Evolutionary conservation across 2,329 filamentous ascomycete species (phyloP), one percentile per base, ranked within the genome.

Genomic region (Cladosporium halotolerans): DNA sequence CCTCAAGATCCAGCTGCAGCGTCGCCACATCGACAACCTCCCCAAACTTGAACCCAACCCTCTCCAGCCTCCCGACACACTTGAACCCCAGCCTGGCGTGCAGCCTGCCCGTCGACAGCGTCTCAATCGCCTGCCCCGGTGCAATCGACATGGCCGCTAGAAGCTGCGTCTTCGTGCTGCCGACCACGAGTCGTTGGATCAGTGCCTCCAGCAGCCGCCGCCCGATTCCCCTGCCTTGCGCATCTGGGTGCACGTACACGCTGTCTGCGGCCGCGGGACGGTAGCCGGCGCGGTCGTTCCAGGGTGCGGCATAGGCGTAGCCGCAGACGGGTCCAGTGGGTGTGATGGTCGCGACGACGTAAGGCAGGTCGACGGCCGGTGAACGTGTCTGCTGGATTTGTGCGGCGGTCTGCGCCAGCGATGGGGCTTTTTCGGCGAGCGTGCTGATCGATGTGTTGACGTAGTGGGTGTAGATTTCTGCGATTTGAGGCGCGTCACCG

Each of bases 21-120:
- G 55, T 54, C 8, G 56, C 45, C 6, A 62, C 59, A 49, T 62
- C 58, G 11, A 62, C 34, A 4, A 54, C 44, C 19, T 53, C 49
- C 8, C 52, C 57, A 42, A 59, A 47, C 53, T 62, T 62, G 47
- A 49, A 57, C 5, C 59, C 59, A 10, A 61, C 58, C 38, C 44
- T 52, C 23, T 45, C 16, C 38, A 60, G 28, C 38, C 58, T 57
- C 10, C 56, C 59, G 9, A 59, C 56, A 10, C 38, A 45, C 33
- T 46, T 45, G 45, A 53, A 55, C 10, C 59, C 59, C 28, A 61
- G 43, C n/a, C 52, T 44, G 31, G 46, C 23, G 44, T 61, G 59
- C 48, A 61, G 28, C 7, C 55, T 52, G 39, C 58, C 57, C 6
- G 52, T 55, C n/a, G 57, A 31, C 10, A 55, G 18, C 2, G 59